Evolutionary conservation across 2,329 filamentous ascomycete species (phyloP).

Genomic region (Didymella exigua): DNA sequence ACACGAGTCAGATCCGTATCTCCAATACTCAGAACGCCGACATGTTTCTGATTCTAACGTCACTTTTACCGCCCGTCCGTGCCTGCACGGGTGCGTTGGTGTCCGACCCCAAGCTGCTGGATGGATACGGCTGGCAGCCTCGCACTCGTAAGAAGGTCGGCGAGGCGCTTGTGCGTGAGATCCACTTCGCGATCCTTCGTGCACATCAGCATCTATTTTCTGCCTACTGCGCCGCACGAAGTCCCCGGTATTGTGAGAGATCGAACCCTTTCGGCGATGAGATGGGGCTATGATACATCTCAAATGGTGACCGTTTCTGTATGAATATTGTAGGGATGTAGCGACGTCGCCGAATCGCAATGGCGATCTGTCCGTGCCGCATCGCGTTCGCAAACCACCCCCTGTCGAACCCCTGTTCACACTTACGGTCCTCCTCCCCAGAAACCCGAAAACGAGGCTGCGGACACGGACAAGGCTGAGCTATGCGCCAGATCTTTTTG

Average conservation of each 20-base stretch:
- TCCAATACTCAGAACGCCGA: conserved; percentile 11
- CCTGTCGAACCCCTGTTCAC: conserved; percentile 13
- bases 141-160: conserved; percentile 5
- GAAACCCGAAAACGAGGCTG: conserved; percentile 15
- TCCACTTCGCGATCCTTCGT: conserved; percentile 7
- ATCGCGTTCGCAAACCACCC: conserved; percentile 1
- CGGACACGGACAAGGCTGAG: conserved; percentile 12
- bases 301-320: conserved; percentile 2
- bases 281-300: conserved; percentile 4
- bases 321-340: neutral
- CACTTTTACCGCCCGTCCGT: conserved; percentile 3
- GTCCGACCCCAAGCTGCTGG: conserved; percentile 6
- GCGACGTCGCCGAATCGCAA: neutral
- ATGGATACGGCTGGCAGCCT: conserved; percentile 7
- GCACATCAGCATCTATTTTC: conserved; percentile 11
- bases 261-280: conserved; percentile 5
- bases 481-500: conserved; percentile 2
- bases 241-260: neutral
- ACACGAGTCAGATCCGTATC: conserved; percentile 12
- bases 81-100: conserved; percentile 3
- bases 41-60: neutral
- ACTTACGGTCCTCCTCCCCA: conserved; percentile 9
- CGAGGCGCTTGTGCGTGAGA: conserved; percentile 9
- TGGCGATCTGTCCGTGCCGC: neutral
- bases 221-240: neutral